Conservation (phyloP, 2,329 filamentous ascomycete genomes). For the Chrysosphaeria jannelii region DNA sequence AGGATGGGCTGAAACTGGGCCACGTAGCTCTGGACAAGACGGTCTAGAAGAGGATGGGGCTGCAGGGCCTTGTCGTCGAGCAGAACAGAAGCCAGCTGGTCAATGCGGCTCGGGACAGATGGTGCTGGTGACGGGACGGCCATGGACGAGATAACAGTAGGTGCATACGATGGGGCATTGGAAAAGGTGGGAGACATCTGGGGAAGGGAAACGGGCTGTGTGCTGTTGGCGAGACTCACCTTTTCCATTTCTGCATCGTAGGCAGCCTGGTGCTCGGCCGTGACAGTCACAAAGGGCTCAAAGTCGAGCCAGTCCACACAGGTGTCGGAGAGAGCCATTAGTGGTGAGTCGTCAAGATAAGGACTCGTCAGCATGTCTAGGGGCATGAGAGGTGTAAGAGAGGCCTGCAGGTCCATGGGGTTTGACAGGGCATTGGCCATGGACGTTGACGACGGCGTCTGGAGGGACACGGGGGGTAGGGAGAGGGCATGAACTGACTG, state of each 20-base stretch:
- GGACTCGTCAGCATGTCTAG: neutral
- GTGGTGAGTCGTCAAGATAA: too few relatives aligned
- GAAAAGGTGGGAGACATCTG: neutral
- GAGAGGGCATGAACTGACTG: too few relatives aligned
- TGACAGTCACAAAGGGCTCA: conserved; percentile 1
- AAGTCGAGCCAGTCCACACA: conserved; percentile 4
- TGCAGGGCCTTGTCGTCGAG: neutral
- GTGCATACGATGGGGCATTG: neutral
- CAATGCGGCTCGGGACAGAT: conserved; percentile 5
- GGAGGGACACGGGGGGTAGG: neutral
- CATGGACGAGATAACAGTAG: conserved; percentile 1
- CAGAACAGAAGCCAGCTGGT: conserved; percentile 1
- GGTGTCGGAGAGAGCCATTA: neutral
- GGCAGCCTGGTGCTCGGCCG: neutral
- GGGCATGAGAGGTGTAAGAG: neutral
- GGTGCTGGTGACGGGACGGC: conserved; percentile 4
- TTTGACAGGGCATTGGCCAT: neutral
- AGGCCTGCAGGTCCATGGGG: neutral
- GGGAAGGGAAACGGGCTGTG: neutral
- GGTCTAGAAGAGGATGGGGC: conserved; percentile 5
- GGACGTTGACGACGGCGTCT: neutral
- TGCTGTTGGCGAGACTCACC: neutral
- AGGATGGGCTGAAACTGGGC: conserved; percentile 7
- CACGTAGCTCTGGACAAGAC: conserved; percentile 6
- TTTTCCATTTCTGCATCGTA: neutral